phyloP scores from a whole-genome alignment of 2,329 filamentous ascomycete species.

The Thelonectria blattea region DNA sequence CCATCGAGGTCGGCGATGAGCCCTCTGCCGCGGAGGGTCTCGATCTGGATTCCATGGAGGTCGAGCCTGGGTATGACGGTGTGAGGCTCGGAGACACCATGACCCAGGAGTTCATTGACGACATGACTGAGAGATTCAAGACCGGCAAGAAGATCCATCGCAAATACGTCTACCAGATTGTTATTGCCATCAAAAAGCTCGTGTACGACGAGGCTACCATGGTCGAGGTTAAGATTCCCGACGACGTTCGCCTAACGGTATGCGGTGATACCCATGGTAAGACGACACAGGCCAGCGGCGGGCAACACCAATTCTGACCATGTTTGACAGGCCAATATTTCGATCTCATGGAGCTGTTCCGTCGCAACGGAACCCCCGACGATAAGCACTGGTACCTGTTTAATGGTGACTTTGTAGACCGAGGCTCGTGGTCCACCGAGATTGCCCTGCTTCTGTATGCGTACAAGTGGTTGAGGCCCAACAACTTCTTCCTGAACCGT shows the following conservation, averaged over 20 bases:
- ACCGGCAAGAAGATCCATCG: conserved; percentile 91
- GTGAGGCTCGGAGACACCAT: conserved; percentile 78
- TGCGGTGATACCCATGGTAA: conserved; percentile 96
- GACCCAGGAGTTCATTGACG: conserved; percentile 95
- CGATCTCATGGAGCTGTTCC: conserved; percentile 95
- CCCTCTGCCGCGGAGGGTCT: conserved; percentile 91
- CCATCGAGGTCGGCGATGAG: conserved; percentile 91
- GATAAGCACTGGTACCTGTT: conserved; percentile 94
- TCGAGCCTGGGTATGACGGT: conserved; percentile 88
- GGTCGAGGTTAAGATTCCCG: conserved; percentile 86
- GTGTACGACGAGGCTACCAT: conserved; percentile 94
- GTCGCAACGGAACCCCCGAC: conserved; percentile 82
- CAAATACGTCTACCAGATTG: conserved; percentile 98
- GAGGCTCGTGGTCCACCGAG: conserved; percentile 98
- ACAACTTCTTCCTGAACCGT: conserved; percentile 91
- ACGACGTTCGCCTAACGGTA: conserved; percentile 83
- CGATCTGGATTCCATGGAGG: conserved; percentile 82
- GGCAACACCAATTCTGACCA: conserved; percentile 30
- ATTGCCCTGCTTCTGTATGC: conserved; percentile 92
- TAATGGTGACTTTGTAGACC: conserved; percentile 98
- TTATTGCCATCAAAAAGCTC: conserved; percentile 86
- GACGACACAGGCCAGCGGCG: conserved; percentile 35
- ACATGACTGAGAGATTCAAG: conserved; percentile 97
- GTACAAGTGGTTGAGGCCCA: conserved; percentile 93
- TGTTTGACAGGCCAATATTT: conserved; percentile 83